Conservation (phyloP, 2,329 filamentous ascomycete genomes). For the Claviceps monticola region DNA sequence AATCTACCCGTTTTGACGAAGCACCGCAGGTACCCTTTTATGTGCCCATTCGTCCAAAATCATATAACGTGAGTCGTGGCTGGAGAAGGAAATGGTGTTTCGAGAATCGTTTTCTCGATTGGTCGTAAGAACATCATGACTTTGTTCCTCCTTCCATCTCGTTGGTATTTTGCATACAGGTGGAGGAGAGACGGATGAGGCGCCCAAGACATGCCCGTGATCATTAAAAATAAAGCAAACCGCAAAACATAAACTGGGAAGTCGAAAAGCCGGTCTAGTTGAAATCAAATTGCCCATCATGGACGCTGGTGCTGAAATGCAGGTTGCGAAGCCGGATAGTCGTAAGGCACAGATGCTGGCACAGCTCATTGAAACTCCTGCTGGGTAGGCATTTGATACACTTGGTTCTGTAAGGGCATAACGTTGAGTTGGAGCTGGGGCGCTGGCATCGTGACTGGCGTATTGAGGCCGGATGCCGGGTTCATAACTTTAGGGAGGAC, state of each 20-base stretch:
- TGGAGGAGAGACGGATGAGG: neutral
- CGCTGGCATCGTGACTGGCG: conserved; percentile 2
- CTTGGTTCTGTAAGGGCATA: conserved; percentile 1
- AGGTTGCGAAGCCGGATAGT: neutral
- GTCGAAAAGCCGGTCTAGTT: neutral
- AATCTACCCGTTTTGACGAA: neutral
- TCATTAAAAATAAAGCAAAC: neutral
- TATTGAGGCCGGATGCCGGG: conserved; percentile 8
- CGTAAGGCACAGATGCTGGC: neutral
- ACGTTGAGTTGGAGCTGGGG: conserved; percentile 5
- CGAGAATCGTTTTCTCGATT: neutral
- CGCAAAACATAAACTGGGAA: neutral
- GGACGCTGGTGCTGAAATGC: neutral
- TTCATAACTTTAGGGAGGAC: conserved; percentile 15
- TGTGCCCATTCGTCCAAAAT: neutral
- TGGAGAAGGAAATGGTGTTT: neutral
- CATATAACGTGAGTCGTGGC: neutral
- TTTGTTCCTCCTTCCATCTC: neutral
- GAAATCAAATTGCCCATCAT: conserved; percentile 3
- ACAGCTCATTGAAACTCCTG: neutral
- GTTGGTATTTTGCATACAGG: neutral
- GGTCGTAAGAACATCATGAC: neutral
- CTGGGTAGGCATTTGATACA: conserved; percentile 1
- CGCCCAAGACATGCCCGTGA: neutral
- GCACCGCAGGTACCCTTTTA: neutral